Base-by-base conservation (phyloP, 2,329 filamentous ascomycete species). In the Curvularia spicifera region DNA sequence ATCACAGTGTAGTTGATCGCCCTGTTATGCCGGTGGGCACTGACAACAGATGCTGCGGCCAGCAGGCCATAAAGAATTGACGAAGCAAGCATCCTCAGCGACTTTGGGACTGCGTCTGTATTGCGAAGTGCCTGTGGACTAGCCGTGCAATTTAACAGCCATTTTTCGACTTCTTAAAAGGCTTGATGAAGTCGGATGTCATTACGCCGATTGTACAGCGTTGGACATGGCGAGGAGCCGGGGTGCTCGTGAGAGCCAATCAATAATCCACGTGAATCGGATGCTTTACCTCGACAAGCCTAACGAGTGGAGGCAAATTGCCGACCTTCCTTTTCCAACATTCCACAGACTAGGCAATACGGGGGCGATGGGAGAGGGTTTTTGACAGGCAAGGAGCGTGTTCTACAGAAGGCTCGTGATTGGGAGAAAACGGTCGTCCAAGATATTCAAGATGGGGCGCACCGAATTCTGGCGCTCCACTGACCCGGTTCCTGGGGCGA, bases 1-100 rank as follows among this genome's bases (percentile, higher is more conserved):
- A 90, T 80, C 0, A 87, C 83, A 0, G 82, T 84, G 70, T 88
- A 89, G 57, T 84, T 83, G 70, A 88, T 82, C 54, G 84, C 64
- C n/a, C 57, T 69, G 39, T 59, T 49, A 15, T 57, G 64, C n/a
- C 60, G 60, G 22, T 63, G 59, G 15, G 65, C 63, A 47, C 53
- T 50, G 44, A 53, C 59, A 3, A 64, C 51, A 40, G 67, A 53
- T 1, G 60, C 63, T 18, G 66, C 58, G 35, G 66, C 62, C n/a
- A 69, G 50, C 12, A 68, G 57, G 50, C 55, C 48, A 50, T 59
- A 64, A 1, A 69, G 52, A 20, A 68, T 46, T 18, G 60, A 63
- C n/a, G 65, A 61, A 9, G 59, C 57, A 43, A 65, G 51, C 68
- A 70, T 70, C 1, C 28, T 44, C 49, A 46, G 26, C 12, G 2